These are phyloP conservation scores for Aspergillus incahuasiensis DNA, from an alignment of 495 filamentous ascomycete genomes.

Conservation along the genomic window DNA sequence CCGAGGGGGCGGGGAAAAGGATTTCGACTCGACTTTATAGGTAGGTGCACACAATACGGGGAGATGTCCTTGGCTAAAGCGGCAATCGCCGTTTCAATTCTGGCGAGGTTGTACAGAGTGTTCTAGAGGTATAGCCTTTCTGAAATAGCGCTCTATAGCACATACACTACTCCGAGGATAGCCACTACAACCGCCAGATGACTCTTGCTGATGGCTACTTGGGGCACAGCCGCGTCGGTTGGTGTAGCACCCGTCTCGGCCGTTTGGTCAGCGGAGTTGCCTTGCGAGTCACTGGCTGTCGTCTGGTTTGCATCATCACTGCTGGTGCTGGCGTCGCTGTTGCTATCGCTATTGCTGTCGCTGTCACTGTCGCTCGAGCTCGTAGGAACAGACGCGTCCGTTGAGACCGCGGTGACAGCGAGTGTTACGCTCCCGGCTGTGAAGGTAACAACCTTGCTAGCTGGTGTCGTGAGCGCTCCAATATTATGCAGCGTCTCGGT, in stretches of 20 bases:
- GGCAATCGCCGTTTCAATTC: neutral
- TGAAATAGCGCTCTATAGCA: too few species aligned
- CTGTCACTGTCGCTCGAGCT: neutral
- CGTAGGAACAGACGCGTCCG: neutral
- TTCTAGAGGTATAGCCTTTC: too few species aligned
- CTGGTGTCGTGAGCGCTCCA: neutral
- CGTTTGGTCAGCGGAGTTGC: neutral
- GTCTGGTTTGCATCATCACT: neutral
- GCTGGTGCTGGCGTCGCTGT: neutral
- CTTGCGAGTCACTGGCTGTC: neutral
- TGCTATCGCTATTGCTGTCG: neutral
- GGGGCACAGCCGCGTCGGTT: neutral
- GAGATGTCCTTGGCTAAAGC: neutral
- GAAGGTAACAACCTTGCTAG: neutral
- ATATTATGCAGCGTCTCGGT: conserved; percentile 1
- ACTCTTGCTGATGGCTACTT: neutral
- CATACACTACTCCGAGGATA: too few species aligned
- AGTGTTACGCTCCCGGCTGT: neutral
- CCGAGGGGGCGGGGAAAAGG: too few species aligned
- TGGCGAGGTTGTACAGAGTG: too few species aligned
- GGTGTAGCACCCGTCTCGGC: neutral
- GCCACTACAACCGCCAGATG: neutral
- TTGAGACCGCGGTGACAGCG: neutral
- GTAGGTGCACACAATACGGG: neutral
- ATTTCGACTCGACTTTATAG: neutral